phyloP scores from a whole-genome alignment of 768 basidiomycete species.

The Megacollybia marginata region DNA sequence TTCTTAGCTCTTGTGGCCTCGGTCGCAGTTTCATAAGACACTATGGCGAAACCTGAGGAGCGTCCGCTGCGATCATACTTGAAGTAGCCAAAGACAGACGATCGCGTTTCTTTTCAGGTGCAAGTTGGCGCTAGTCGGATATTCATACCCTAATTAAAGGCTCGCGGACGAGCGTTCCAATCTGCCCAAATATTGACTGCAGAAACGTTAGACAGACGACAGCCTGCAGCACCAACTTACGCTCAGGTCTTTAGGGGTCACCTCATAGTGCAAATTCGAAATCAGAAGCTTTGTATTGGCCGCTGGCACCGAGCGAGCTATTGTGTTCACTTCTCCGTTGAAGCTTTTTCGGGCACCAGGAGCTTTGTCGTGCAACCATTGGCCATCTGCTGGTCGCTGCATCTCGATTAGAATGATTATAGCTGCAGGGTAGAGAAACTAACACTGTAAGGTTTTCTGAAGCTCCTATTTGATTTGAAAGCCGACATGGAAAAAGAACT shows the following conservation, averaged over 20 bases:
- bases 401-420: conserved; percentile 32
- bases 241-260: conserved; percentile 80
- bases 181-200: conserved; percentile 85
- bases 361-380: conserved; percentile 75
- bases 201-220: conserved; percentile 2
- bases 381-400: conserved; percentile 46
- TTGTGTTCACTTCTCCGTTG: conserved; percentile 17
- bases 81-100: conserved; percentile 30
- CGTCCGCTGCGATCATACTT: conserved; percentile 96
- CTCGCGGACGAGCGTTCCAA: conserved; percentile 89
- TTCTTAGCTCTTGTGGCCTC: conserved; percentile 83
- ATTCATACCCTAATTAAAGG: conserved; percentile 92
- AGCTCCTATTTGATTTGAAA: conserved; percentile 17
- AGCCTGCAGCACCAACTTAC: conserved; percentile 35
- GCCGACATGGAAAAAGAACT: conserved; percentile 2
- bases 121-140: conserved; percentile 44
- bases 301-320: conserved; percentile 17
- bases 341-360: conserved; percentile 28
- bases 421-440: conserved; percentile 6
- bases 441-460: conserved; percentile 38
- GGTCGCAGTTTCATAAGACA: conserved; percentile 69
- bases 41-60: conserved; percentile 74
- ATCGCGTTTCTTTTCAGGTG: conserved; percentile 51
- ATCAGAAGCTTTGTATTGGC: conserved; percentile 61
- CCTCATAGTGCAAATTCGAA: conserved; percentile 87